Evolutionary conservation across 2,329 filamentous ascomycete genomes (phyloP).

Genomic region (Colletotrichum phormii): DNA sequence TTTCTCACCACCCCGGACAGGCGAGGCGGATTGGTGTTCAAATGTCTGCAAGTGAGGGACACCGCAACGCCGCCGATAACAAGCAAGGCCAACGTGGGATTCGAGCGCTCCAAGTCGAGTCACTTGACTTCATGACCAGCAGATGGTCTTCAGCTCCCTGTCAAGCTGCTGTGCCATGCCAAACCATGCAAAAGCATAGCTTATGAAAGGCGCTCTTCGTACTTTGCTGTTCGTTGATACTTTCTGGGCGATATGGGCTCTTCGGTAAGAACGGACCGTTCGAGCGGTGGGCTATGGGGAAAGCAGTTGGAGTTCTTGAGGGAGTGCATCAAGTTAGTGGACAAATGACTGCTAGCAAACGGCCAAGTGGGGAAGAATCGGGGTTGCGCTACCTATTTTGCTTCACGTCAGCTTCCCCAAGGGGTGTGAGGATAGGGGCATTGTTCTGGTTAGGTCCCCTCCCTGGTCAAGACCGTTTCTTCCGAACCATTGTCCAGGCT

Average conservation of each 20-base stretch:
- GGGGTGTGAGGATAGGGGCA: constrained; percentile 24
- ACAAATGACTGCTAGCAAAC: constrained; percentile 35
- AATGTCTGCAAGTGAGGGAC: constrained; percentile 39
- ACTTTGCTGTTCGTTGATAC: not conserved
- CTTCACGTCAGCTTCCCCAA: not conserved
- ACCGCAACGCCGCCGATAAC: constrained; percentile 40
- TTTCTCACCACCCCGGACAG: constrained; percentile 4
- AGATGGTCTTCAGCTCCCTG: not conserved
- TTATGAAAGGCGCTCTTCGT: not conserved
- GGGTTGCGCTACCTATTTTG: constrained; percentile 38
- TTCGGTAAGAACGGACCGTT: constrained; percentile 56
- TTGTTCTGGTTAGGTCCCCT: not conserved
- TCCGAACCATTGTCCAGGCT: not conserved
- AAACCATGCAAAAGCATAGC: not conserved
- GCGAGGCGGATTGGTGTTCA: not conserved
- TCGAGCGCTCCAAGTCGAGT: constrained; percentile 40
- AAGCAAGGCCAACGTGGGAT: constrained; percentile 42
- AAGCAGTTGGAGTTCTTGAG: constrained; percentile 23
- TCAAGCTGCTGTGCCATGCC: not conserved
- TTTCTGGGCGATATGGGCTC: constrained; percentile 48
- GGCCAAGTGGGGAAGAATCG: constrained; percentile 36
- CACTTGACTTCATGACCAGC: constrained; percentile 43
- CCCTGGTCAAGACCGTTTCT: not conserved
- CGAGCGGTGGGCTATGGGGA: constrained; percentile 45
- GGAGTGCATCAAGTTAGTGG: constrained; percentile 34